Percentiles rank a stretch among this genome's conserved stretches.
These are phyloP conservation scores for Penicillium roqueforti DNA, from an alignment of 495 filamentous ascomycete species.

Conservation along the genomic window DNA sequence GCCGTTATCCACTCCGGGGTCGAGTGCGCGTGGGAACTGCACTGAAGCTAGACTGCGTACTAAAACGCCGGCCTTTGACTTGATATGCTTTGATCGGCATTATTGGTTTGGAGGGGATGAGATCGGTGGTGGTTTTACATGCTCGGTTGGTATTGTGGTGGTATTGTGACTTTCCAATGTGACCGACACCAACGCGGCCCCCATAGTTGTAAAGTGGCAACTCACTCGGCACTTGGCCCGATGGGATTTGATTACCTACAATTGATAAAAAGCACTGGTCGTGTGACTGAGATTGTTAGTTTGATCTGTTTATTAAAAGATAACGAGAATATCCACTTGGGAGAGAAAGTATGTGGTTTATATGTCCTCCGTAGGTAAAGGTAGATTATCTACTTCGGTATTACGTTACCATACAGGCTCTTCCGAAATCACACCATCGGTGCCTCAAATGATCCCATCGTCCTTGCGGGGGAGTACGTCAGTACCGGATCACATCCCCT, in stretches of 20 bases:
- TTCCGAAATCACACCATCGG: slow-evolving; percentile 43
- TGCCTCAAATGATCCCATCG: slow-evolving; percentile 34
- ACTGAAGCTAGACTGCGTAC: slow-evolving; percentile 3
- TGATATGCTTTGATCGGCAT: background rate
- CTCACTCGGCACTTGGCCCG: slow-evolving; percentile 9
- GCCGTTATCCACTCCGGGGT: slow-evolving; percentile 15
- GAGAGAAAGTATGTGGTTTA: no score
- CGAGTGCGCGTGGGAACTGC: slow-evolving; percentile 14
- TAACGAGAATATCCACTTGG: background rate
- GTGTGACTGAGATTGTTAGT: background rate
- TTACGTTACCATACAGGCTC: background rate
- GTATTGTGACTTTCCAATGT: slow-evolving; percentile 2
- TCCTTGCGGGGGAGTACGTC: slow-evolving; percentile 27
- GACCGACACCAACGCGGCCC: slow-evolving; percentile 1
- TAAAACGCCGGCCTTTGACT: background rate
- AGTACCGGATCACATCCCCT: slow-evolving; percentile 21
- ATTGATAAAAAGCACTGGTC: background rate
- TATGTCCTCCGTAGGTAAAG: no score
- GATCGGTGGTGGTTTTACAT: slow-evolving; percentile 3
- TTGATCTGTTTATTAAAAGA: background rate
- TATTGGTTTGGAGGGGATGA: slow-evolving; percentile 5
- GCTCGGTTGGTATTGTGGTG: slow-evolving; percentile 2
- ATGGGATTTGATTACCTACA: background rate
- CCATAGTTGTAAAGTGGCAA: slow-evolving; percentile 9
- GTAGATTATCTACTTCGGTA: background rate